Conservation (phyloP, 2,329 filamentous ascomycete genomes). For the Colletotrichum endophyticum region DNA sequence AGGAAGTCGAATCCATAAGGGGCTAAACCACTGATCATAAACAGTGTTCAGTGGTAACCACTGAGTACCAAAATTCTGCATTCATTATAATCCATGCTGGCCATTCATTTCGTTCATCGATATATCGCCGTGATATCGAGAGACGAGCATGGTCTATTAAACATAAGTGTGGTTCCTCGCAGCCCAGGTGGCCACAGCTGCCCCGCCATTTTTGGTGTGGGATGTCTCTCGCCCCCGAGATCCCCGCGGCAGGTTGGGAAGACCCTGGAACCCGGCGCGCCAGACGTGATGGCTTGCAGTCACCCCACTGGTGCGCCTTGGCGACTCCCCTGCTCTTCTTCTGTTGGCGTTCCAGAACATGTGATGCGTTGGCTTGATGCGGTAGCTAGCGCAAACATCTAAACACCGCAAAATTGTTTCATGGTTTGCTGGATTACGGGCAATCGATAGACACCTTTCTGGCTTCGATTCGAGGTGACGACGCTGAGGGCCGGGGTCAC, state of each 20-base stretch:
- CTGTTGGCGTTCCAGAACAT: not conserved
- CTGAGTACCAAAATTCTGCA: not conserved
- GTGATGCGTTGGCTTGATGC: not conserved
- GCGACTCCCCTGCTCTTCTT: not conserved
- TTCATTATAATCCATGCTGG: not conserved
- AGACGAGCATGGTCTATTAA: not conserved
- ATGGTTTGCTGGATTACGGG: not conserved
- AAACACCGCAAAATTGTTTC: not conserved
- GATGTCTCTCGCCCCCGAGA: constrained; percentile 14
- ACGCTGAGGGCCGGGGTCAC: not conserved
- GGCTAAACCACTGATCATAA: not conserved
- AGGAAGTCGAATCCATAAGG: not conserved
- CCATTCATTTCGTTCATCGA: not conserved
- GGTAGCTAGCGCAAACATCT: not conserved
- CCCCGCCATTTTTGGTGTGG: not conserved
- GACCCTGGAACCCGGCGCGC: constrained; percentile 2
- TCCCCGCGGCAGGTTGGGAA: constrained; percentile 2
- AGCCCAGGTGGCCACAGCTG: not conserved
- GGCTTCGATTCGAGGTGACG: not conserved
- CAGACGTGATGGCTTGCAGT: not conserved
- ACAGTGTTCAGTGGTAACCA: not conserved
- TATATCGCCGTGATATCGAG: not conserved
- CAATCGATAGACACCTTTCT: not conserved
- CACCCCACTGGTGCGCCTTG: constrained; percentile 6
- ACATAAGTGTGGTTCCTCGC: not conserved